Evolutionary conservation across 2,329 filamentous ascomycete species (phyloP), one percentile per base, ranked within the genome.

Genomic region (Trichoderma sp.): DNA sequence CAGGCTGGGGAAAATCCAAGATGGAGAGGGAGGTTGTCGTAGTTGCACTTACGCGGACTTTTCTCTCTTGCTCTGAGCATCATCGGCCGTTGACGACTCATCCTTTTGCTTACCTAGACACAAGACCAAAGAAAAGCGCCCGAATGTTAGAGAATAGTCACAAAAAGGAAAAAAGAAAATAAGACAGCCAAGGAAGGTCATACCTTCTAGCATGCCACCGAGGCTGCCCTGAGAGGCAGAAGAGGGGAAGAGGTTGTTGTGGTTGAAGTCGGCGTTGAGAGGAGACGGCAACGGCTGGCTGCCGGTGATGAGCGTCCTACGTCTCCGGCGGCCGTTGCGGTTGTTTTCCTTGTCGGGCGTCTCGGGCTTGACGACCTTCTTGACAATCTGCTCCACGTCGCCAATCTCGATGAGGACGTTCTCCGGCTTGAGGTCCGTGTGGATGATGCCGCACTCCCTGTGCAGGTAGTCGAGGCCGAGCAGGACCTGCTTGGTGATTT

Each of bases 351-450:
- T 95, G 67, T 90, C 89, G 64, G 72, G 74, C 63, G 79, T 73
- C 57, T 95, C 91, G 68, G 88, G 91, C 78, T 97, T 94, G 63
- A 99, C 94, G 69, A 96, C 94, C 67, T 91, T 93, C 79, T 97
- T 94, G 66, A 99, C 95, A 68, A 98, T 98, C 78, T 98, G 92
- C 81, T 99, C 95, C 57, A 99, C 95, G 72, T 99, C 95, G 70
- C 95, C 95, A 74, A 99, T 98, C 79, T 99, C 95, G 75, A 99
- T 98, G 69, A 99, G 83, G 39, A 99, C 95, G 74, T 99, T 99
- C 77, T 99, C 95, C 55, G 95, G 95, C 78, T 99, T 97, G 71
- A 98, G 81, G 75, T 97, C 94, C 67, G 95, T 98, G 78, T 99
- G 95, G 74, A 99, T 97, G 79, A 99, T 98, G 74, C 95, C 95